Percentiles rank a stretch among this genome's conserved stretches.
Conservation (phyloP, 148 eudicot species). For the Rhododendron ferrugineum region DNA sequence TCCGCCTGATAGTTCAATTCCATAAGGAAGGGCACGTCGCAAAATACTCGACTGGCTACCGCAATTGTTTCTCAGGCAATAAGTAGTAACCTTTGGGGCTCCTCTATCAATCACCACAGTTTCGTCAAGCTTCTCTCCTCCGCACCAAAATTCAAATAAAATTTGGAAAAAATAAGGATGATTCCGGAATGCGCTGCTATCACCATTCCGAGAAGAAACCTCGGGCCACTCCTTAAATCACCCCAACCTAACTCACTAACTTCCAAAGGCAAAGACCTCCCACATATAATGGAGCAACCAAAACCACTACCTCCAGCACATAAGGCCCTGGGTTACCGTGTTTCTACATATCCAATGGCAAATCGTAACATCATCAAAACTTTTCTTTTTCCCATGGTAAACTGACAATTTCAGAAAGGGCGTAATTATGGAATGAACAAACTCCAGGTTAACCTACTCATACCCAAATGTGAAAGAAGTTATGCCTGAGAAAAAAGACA, state of each 20-base stretch:
- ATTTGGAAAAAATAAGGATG: background rate
- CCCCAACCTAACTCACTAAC: background rate
- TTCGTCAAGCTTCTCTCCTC: background rate
- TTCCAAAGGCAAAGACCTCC: background rate
- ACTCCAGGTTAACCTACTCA: background rate
- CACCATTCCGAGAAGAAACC: background rate
- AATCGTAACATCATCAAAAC: background rate
- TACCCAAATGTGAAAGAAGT: background rate
- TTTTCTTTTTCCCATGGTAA: background rate
- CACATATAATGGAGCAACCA: background rate
- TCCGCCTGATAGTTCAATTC: background rate
- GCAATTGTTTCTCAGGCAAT: background rate
- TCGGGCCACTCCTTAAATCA: background rate
- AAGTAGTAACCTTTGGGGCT: background rate
- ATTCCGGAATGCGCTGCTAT: background rate
- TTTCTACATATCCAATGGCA: background rate
- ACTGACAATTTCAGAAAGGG: background rate
- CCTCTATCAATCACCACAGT: background rate
- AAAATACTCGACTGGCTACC: background rate
- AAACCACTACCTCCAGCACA: constrained; percentile 2
- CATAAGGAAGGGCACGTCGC: background rate
- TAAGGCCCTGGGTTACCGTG: background rate
- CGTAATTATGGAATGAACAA: background rate
- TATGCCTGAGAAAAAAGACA: background rate
- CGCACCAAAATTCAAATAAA: background rate